A percentile compares a stretch with the other conserved stretches of the same genome.
Evolutionary conservation across 1,284 basidiomycete species (phyloP).

Genomic region (Sutorius eximius): DNA sequence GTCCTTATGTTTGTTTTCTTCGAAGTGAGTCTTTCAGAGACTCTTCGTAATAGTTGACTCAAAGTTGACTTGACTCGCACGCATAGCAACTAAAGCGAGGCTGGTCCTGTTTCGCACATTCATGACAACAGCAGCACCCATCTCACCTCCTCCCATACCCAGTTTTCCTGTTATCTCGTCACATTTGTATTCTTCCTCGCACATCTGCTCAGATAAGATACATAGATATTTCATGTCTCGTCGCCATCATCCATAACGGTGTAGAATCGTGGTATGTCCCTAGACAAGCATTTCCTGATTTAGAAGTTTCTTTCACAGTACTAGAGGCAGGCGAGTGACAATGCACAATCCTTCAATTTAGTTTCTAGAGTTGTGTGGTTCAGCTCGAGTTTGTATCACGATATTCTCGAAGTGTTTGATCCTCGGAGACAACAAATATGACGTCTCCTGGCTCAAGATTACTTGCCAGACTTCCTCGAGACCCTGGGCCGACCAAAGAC

Average conservation of each 20-base stretch:
- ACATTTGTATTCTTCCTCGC: constrained; percentile 1
- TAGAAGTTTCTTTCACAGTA: constrained; percentile 6
- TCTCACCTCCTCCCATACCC: background rate
- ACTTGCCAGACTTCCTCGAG: background rate
- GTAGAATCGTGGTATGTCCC: constrained; percentile 9
- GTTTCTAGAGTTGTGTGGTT: background rate
- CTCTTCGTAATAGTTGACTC: background rate
- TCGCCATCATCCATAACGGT: constrained; percentile 3
- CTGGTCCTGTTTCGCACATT: constrained; percentile 38
- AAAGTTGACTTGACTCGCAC: constrained; percentile 12
- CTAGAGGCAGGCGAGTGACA: constrained; percentile 3
- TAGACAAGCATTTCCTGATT: constrained; percentile 5
- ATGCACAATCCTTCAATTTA: background rate
- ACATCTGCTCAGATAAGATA: background rate
- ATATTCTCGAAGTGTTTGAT: background rate
- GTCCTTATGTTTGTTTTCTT: constrained; percentile 85
- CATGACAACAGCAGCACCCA: background rate
- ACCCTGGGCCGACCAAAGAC: background rate
- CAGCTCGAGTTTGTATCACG: background rate
- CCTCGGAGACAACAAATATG: background rate
- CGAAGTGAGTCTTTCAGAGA: constrained; percentile 50
- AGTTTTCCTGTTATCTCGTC: background rate
- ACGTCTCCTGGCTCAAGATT: too few species aligned
- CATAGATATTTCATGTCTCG: constrained; percentile 5
- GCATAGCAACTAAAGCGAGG: constrained; percentile 64